A percentile compares a stretch with the other conserved stretches of the same genome.
phyloP scores from a whole-genome alignment of 345 rosid genomes.

The Sonneratia caseolaris region DNA sequence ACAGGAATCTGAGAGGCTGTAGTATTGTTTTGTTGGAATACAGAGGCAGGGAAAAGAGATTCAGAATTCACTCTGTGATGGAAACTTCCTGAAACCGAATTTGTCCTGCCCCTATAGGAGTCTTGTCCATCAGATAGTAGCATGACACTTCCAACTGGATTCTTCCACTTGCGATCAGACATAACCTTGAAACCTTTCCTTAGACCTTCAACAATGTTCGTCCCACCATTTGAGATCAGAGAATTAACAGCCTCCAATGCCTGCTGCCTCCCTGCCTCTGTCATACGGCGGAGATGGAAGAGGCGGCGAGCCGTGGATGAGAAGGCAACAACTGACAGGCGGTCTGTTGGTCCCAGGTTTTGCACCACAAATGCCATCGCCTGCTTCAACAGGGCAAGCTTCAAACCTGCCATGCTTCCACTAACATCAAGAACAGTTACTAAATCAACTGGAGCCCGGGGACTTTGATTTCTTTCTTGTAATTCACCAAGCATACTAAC shows the following conservation, averaged over 20 bases:
- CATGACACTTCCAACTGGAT: slow-evolving; percentile 74
- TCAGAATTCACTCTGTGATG: slow-evolving; percentile 30
- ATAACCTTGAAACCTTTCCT: slow-evolving; percentile 79
- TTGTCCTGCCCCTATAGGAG: slow-evolving; percentile 56
- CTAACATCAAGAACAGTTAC: slow-evolving; percentile 96
- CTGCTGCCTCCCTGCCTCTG: slow-evolving; percentile 64
- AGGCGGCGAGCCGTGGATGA: slow-evolving; percentile 78
- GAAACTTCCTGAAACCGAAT: slow-evolving; percentile 9
- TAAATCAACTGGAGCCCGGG: slow-evolving; percentile 84
- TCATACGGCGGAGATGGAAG: slow-evolving; percentile 81
- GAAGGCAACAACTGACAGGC: slow-evolving; percentile 90
- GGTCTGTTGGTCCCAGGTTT: slow-evolving; percentile 81
- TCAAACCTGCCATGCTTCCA: slow-evolving; percentile 98
- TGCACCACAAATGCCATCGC: slow-evolving; percentile 99
- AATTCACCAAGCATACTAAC: slow-evolving; percentile 17
- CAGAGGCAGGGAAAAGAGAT: slow-evolving; percentile 41
- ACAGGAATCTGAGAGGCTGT: slow-evolving; percentile 62
- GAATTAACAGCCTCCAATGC: slow-evolving; percentile 83
- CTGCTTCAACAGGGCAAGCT: slow-evolving; percentile 82
- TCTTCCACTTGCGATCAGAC: slow-evolving; percentile 68
- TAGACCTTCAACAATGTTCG: slow-evolving; percentile 87
- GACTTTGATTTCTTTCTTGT: slow-evolving; percentile 17
- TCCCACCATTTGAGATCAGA: slow-evolving; percentile 78
- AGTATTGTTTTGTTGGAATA: slow-evolving; percentile 21
- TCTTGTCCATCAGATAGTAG: slow-evolving; percentile 95